phyloP scores from a whole-genome alignment of 1,139 yeast species.

The Williopsis jadinii region DNA sequence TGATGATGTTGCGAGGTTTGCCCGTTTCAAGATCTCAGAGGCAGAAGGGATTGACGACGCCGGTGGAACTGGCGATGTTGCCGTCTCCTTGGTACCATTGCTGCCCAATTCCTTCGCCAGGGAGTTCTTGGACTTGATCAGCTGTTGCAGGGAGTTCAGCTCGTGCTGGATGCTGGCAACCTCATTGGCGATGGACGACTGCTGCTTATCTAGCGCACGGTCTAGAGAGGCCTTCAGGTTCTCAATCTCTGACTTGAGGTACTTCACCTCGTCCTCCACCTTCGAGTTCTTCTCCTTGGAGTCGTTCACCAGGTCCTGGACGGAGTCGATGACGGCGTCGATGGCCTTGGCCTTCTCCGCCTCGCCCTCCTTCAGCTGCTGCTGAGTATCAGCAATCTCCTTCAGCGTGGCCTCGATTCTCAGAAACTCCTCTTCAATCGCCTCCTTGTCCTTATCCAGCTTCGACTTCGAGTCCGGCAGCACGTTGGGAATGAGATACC shows the following conservation, averaged over 20 bases:
- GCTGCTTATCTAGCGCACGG: constrained; percentile 53
- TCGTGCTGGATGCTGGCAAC: constrained; percentile 54
- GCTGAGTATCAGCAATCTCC: constrained; percentile 66
- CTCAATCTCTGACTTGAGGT: constrained; percentile 76
- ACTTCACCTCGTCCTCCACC: constrained; percentile 74
- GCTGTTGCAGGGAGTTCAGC: constrained; percentile 57
- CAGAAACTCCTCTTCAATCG: constrained; percentile 73
- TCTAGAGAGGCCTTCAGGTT: constrained; percentile 66
- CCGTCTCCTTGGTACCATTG: not conserved
- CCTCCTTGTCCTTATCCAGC: constrained; percentile 75
- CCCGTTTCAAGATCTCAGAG: constrained; percentile 50
- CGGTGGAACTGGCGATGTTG: constrained; percentile 32
- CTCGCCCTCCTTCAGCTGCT: constrained; percentile 58
- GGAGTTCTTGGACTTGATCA: constrained; percentile 45
- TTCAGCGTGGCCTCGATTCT: constrained; percentile 73
- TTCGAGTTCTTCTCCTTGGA: constrained; percentile 66
- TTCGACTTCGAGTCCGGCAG: constrained; percentile 79
- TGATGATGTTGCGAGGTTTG: constrained; percentile 27
- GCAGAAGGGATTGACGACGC: constrained; percentile 60
- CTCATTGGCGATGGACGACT: constrained; percentile 48
- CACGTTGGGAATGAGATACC: constrained; percentile 74
- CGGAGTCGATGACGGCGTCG: constrained; percentile 57
- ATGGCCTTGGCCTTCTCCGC: constrained; percentile 58
- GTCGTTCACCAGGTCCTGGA: constrained; percentile 59
- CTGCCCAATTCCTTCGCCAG: constrained; percentile 20